Evolutionary conservation across 1,284 basidiomycete species (phyloP), one percentile per base, ranked within the genome.

Genomic region (Rhizoctonia solani): DNA sequence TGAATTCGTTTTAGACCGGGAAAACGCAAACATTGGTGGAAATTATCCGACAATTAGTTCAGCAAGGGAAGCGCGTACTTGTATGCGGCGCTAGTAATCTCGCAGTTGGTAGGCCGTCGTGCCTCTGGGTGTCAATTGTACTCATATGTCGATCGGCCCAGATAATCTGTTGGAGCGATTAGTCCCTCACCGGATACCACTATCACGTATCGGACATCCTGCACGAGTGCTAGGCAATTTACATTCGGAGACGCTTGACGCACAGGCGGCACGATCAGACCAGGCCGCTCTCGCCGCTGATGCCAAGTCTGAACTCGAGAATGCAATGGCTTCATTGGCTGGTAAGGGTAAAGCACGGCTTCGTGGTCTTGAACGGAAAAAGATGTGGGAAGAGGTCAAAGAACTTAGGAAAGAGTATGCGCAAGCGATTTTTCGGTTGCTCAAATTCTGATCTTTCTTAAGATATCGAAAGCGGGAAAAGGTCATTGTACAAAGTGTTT

Each of bases 21-120:
- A 97, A 97, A 79, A 97, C 94, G 0, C 90, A 93, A 72, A 95
- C 94, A 0, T 81, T 97, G 9, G 88, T 96, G 41, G 94, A 97
- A 75, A 84, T 95, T 59, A 92, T 96, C 68, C 86, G 90, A 32
- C 94, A 97, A 74, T 78, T 94, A 11, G 87, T 91, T 0, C 79
- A 74, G 11, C 72, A 67, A 74, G 74, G 74, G 30, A 76, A 80
- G 56, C 74, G 78, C 2, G 77, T 97, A 1, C 84, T 97, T 16
- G 88, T 97, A 1, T 95, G 93, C 70, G 94, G 93, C 21, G 93
- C 93, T 3, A 94, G 91, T 3, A 97, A 97, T 72, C 80, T 97
- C 59, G 90, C 94, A 0, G 92, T 96, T 1, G 81, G 81, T 75
- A 75, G 77, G 74, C 19, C 30, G 41, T 13, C 25, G 23, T 11